Conservation (phyloP, 163 green algal species). For the Prototheca wickerhamii region DNA sequence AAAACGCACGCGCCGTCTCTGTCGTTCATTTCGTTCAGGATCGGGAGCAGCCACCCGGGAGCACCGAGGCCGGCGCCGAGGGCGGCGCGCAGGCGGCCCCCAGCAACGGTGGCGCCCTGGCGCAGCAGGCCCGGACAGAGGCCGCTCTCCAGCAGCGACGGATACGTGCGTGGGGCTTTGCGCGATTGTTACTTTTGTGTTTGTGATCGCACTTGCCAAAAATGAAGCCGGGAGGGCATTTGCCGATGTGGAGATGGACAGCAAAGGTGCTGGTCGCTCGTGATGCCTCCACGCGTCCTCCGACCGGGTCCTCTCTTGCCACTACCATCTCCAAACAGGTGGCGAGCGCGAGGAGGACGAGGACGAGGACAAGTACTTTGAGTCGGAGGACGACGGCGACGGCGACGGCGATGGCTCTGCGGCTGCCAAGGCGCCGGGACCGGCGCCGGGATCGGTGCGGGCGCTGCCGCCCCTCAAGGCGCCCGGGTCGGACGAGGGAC, state of each 20-base stretch:
- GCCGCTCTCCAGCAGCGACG: not conserved
- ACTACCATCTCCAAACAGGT: not conserved
- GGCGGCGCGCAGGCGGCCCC: too few species aligned
- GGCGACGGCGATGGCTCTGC: too few species aligned
- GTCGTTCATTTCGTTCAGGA: too few species aligned
- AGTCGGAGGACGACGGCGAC: slow-evolving; percentile 26
- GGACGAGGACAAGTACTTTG: slow-evolving; percentile 49
- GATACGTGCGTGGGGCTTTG: not conserved
- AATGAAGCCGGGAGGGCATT: not conserved
- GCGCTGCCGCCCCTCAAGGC: not conserved
- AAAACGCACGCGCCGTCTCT: too few species aligned
- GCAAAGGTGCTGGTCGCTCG: not conserved
- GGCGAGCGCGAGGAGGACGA: slow-evolving; percentile 19
- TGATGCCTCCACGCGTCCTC: not conserved
- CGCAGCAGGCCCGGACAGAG: not conserved
- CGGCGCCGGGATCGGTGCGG: not conserved
- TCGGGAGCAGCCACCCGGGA: too few species aligned
- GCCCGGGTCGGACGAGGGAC: not conserved
- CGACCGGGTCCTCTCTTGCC: not conserved
- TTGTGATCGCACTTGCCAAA: not conserved
- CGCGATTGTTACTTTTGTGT: not conserved
- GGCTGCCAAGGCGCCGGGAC: not conserved
- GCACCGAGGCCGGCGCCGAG: too few species aligned
- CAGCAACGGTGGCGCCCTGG: not conserved
- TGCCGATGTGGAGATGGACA: not conserved